These are phyloP conservation scores for Pichia rugopelliculosa DNA, from an alignment of 805 yeast species.

Conservation along the genomic window DNA sequence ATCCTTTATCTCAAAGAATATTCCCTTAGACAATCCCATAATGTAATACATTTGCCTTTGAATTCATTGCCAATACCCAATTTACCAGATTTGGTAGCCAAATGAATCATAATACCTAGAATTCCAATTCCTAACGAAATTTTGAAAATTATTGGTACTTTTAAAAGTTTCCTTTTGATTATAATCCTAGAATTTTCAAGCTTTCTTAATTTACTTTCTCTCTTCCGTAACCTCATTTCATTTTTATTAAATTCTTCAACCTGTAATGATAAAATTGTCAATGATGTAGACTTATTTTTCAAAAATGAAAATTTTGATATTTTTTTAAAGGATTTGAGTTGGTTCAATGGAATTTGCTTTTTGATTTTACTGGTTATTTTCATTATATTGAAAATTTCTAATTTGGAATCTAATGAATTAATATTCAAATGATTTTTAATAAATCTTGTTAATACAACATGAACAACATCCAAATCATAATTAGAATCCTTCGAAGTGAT, in stretches of 20 bases:
- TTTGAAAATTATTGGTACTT: neutral
- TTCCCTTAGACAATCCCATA: neutral
- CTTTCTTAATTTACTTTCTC: neutral
- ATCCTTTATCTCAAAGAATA: neutral
- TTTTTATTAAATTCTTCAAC: slow-evolving; percentile 1
- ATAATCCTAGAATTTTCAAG: neutral
- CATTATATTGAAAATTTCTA: slow-evolving; percentile 22
- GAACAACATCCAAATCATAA: slow-evolving; percentile 22
- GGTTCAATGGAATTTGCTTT: slow-evolving; percentile 6
- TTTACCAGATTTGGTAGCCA: neutral
- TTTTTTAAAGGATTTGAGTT: slow-evolving; percentile 1
- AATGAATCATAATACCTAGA: slow-evolving; percentile 2
- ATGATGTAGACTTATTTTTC: slow-evolving; percentile 8
- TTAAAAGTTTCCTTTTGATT: neutral
- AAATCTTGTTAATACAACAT: slow-evolving; percentile 22
- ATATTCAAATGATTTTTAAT: slow-evolving; percentile 22
- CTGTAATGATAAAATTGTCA: slow-evolving; percentile 14
- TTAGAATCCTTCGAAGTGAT: slow-evolving; percentile 21
- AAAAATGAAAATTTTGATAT: slow-evolving; percentile 19
- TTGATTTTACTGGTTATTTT: slow-evolving; percentile 15
- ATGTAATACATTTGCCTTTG: neutral
- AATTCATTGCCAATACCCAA: slow-evolving; percentile 2
- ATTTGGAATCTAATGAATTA: slow-evolving; percentile 18
- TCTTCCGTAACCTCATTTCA: neutral
- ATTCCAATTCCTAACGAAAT: slow-evolving; percentile 4